Conservation (phyloP, 2,329 filamentous ascomycete genomes). For the Penicillium nordicum region DNA sequence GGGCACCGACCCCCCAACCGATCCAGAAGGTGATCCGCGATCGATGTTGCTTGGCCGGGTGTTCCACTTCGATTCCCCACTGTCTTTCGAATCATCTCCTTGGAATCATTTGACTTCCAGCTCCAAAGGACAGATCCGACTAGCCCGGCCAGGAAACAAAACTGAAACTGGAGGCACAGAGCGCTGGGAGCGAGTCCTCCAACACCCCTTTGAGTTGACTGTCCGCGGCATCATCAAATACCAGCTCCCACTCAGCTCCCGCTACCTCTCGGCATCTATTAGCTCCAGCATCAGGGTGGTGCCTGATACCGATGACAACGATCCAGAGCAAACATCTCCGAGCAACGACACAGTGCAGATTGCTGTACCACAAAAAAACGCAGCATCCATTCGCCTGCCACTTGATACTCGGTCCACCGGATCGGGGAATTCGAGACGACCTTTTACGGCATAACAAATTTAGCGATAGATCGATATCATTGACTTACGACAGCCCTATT, state of each 20-base stretch:
- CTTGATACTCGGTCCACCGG: conserved; percentile 11
- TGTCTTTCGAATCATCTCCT: conserved; percentile 86
- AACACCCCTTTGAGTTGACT: conserved; percentile 91
- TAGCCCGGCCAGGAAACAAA: conserved; percentile 79
- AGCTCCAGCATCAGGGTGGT: conserved; percentile 42
- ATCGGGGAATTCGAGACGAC: conserved; percentile 20
- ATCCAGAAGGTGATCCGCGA: conserved; percentile 59
- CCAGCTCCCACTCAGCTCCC: conserved; percentile 58
- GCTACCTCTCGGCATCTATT: conserved; percentile 50
- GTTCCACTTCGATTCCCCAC: conserved; percentile 77
- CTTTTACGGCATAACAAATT: conserved; percentile 29
- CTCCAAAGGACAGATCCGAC: conserved; percentile 78
- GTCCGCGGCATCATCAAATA: conserved; percentile 90
- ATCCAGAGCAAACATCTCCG: conserved; percentile 15
- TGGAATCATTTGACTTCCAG: conserved; percentile 69
- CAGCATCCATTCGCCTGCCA: conserved; percentile 7
- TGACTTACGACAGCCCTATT: conserved; percentile 22
- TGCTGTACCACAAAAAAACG: conserved; percentile 2
- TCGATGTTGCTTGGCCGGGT: conserved; percentile 93
- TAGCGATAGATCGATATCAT: conserved; percentile 26
- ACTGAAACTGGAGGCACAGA: conserved; percentile 77
- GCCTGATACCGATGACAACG: conserved; percentile 34
- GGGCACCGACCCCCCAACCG: conserved; percentile 59
- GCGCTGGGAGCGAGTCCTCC: conserved; percentile 84
- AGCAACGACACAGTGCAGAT: conserved; percentile 31